Base-by-base conservation (phyloP, 257 asterid genomes). In the Linderniella brevidens region DNA sequence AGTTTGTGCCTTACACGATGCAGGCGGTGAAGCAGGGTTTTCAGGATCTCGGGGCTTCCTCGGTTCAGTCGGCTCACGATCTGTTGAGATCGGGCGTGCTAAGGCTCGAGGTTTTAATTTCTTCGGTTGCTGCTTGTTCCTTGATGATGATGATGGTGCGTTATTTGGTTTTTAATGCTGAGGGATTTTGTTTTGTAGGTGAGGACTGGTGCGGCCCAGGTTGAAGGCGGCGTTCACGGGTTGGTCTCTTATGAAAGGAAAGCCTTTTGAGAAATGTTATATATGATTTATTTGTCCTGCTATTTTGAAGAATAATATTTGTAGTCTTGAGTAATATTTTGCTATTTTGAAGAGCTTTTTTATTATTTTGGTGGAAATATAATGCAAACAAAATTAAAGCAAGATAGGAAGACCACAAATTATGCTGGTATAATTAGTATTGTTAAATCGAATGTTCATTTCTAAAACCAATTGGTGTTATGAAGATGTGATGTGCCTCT, bases 31-130 rank as follows among this genome's bases (percentile, higher is more conserved):
- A 74, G 61, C 92, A 83, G 44, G 97, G 97, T 60, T 80, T 87
- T 56, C 95, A 87, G 67, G 97, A 87, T 72, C 81, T 87, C 15
- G 95, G 97, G 43, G 92, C 93, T 54, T 80, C 92, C 12, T 87
- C 95, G 29, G 35, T 87, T 49, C 84, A 74, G 46, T 83, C 95
- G 4, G 97, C 93, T 10, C 95, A 83, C 56, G 80, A 83, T 50
- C 78, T 78, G 45, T 59, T 87, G 56, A 64, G 71, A 68, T 83
- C 86, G 0, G 82, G 74, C 37, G 55, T 67, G 36, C 59, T 80
- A 19, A 71, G 95, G 60, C 93, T 80, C 8, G 93, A 88, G 73
- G 97, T 86, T 55, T 17, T 73, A n/a, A 41, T 41, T 58, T 6
- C 43, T 16, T 55, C 32, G 3, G 9, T 35, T 55, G 4, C 37